These are phyloP conservation scores for Naegleria lovaniensis DNA, from an alignment of 208 protist genomes.

Conservation along the genomic window DNA sequence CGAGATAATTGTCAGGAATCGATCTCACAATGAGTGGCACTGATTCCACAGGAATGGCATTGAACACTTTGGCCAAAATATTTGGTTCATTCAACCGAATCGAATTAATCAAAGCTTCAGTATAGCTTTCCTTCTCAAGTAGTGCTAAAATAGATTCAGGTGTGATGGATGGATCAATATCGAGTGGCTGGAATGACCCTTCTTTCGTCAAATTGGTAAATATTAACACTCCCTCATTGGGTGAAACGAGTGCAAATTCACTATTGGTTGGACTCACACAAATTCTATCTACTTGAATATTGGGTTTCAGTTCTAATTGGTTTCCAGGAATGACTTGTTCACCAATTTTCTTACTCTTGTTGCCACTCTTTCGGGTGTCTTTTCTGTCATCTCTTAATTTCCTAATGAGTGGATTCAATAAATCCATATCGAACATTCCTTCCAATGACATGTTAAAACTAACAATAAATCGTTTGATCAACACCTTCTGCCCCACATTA, in stretches of 20 bases:
- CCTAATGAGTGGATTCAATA: not conserved
- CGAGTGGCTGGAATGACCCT: not conserved
- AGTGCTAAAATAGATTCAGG: not conserved
- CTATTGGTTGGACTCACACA: not conserved
- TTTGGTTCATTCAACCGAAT: not conserved
- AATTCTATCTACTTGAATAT: not conserved
- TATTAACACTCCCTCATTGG: not conserved
- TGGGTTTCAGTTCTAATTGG: not conserved
- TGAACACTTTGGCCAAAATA: not conserved
- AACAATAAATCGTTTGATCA: conserved; percentile 10
- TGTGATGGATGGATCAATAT: conserved; percentile 11
- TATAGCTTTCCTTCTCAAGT: not conserved
- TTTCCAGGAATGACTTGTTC: not conserved
- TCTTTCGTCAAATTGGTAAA: not conserved
- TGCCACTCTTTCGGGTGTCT: not conserved
- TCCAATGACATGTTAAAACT: not conserved
- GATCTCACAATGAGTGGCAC: not conserved
- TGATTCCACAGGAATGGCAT: not conserved
- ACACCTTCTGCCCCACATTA: conserved; percentile 21
- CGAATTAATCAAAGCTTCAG: not conserved
- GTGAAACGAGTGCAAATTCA: not conserved
- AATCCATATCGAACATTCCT: conserved; percentile 2
- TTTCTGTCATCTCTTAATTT: not conserved
- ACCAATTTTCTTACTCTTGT: not conserved
- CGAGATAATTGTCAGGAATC: not conserved